phyloP scores from a whole-genome alignment of 768 basidiomycete species.

The Rhizopogon vesiculosus region DNA sequence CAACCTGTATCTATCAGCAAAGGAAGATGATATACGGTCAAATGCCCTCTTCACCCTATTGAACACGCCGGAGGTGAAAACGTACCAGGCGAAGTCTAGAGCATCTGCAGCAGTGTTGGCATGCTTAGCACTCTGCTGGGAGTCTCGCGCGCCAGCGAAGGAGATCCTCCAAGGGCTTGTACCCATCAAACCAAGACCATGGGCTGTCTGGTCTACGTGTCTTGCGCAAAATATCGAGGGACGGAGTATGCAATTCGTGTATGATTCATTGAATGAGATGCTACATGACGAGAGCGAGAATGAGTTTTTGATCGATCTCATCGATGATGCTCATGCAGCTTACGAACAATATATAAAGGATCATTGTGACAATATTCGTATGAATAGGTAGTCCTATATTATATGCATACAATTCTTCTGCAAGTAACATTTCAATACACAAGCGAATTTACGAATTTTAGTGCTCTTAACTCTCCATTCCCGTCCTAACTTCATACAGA shows the following conservation, averaged over 20 bases:
- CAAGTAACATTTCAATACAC: not conserved
- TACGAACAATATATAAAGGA: not conserved
- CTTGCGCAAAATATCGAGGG: not conserved
- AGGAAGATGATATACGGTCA: not conserved
- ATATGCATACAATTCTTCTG: not conserved
- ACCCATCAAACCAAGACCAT: not conserved
- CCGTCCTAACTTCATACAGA: slow-evolving; percentile 63
- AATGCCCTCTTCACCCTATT: not conserved
- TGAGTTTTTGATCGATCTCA: not conserved
- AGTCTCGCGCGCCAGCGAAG: not conserved
- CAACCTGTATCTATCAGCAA: slow-evolving; percentile 20
- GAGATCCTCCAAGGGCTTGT: not conserved
- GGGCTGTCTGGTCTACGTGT: not conserved
- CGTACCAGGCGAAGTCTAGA: not conserved
- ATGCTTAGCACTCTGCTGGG: not conserved
- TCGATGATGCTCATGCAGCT: not conserved
- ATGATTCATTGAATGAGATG: too few relatives aligned
- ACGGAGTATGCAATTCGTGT: not conserved
- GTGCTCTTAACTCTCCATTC: slow-evolving; percentile 2
- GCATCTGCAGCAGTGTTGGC: not conserved
- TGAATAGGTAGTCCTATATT: too few relatives aligned
- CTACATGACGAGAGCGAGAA: not conserved
- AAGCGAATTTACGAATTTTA: not conserved
- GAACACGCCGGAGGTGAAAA: not conserved
- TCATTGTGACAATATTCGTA: not conserved